These are phyloP conservation scores for Flaveria bidentis DNA, from an alignment of 129 eudicot genomes.

Conservation along the genomic window DNA sequence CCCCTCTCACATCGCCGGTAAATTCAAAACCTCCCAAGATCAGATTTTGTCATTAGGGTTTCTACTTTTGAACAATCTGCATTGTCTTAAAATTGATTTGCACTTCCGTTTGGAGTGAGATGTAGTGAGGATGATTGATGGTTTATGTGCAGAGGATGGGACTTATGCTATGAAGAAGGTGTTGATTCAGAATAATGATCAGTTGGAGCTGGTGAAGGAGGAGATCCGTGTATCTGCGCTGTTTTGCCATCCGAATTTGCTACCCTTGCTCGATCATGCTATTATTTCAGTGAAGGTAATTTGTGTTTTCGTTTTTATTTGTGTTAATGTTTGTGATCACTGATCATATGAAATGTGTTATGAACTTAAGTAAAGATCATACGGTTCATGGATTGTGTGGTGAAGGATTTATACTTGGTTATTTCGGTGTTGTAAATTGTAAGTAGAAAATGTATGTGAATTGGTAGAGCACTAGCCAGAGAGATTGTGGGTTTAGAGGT, in stretches of 20 bases:
- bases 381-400: neutral
- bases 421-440: neutral
- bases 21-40: slow-evolving; percentile 3
- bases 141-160: slow-evolving; percentile 75
- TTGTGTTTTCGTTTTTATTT: neutral
- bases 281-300: slow-evolving; percentile 79
- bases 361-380: slow-evolving; percentile 1
- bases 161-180: slow-evolving; percentile 99
- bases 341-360: slow-evolving; percentile 10
- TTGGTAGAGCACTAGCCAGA: neutral
- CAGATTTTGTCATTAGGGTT: neutral
- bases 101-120: slow-evolving; percentile 12
- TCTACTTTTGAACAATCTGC: neutral
- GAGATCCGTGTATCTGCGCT: slow-evolving; percentile 89
- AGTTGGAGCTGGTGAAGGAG: slow-evolving; percentile 87
- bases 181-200: slow-evolving; percentile 80
- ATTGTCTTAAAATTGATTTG: neutral
- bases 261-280: slow-evolving; percentile 89
- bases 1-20: slow-evolving; percentile 77
- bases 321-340: slow-evolving; percentile 7
- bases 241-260: slow-evolving; percentile 82
- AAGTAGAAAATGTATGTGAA: neutral
- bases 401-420: neutral
- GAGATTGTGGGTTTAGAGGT: neutral
- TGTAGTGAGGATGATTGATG: neutral